Base-by-base conservation (phyloP, 805 yeast species). In the Candida rishiriensis region DNA sequence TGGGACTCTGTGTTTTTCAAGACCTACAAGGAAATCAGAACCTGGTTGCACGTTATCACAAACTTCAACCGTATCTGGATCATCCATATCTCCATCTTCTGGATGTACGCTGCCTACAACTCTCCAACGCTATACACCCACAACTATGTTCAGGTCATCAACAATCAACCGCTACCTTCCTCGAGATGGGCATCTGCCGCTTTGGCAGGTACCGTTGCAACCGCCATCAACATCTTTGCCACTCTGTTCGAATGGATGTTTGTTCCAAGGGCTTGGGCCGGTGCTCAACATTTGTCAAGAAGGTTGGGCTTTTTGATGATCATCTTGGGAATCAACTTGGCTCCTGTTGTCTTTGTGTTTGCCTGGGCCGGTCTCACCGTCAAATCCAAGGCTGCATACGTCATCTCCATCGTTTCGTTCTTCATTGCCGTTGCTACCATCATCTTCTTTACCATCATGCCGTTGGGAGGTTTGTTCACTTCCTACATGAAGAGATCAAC, bases 41-140 rank as follows among this genome's bases (percentile, higher is more conserved):
- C 99, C 31, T 93, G 99, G 99, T 82, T 91, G 69, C 99, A 93
- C 71, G 68, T 91, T 69, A 70, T 91, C 41, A 88, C 95, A 58
- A 93, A 93, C 69, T 93, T 91, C 74, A 91, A 89, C 75, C 93
- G 99, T 80, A 89, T 93, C 61, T 95, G 98, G 98, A 77, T 95
- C 63, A 81, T 91, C 57, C 99, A 93, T 69, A 79, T 84, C 54
- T 79, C 90, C 48, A 61, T 88, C 51, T 93, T 77, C 72, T 93
- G 98, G 98, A 88, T 89, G 85, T 93, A 90, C 70, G 78, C 83
- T 63, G 88, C 97, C 36, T 93, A 83, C 72, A 88, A 87, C 71
- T 80, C 98, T 42, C 96, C 97, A 49, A 79, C 95, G 28, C 69
- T 93, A 48, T 93, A 91, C 72, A 93, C 98, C 43, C 77, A 80